Evolutionary conservation across 108 stramenopile species (phyloP), one percentile per base, ranked within the genome.

Genomic region (Nitzschia putrida): DNA sequence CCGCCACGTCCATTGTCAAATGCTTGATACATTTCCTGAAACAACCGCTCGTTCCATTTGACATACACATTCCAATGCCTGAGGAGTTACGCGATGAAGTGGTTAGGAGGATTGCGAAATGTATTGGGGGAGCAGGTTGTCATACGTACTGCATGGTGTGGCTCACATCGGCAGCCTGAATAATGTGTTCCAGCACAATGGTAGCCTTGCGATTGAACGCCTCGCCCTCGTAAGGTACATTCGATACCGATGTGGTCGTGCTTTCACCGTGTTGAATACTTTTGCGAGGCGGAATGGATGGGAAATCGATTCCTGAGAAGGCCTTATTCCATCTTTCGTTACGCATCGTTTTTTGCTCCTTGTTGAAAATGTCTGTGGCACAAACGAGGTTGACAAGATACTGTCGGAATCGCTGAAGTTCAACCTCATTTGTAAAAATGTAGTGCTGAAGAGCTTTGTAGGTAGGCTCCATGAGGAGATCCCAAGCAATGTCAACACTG

Each of bases 311-410:
- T 22, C 4, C 34, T 53, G 29, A 8, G 38, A 80, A 80, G 9
- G 78, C 78, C 45, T 71, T 71, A 13, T 76, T 45, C 79, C 79
- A 80, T 7, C 79, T 69, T 8, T 65, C 56, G 52, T 76, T 76
- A 10, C 65, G 57, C 20, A 49, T 21, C 22, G 24, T 26, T n/a
- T 49, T 34, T 44, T 64, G 38, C 18, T 74, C 69, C 23, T 70
- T 68, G 54, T 74, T 64, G 7, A 69, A 59, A 40, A 79, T 70
- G 64, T 79, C 78, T 12, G 78, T 79, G 18, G 68, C 68, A 0
- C 66, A 29, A 7, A 79, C 61, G 8, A 45, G 10, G 7, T 63
- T 22, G 6, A 66, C 51, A 24, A 66, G 22, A 10, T 20, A 37
- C 29, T 57, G 54, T 24, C 54, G 68, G 56, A 68, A 68, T 8